Evolutionary conservation across 2,329 filamentous ascomycete species (phyloP).

Genomic region (Epichloe sibirici): DNA sequence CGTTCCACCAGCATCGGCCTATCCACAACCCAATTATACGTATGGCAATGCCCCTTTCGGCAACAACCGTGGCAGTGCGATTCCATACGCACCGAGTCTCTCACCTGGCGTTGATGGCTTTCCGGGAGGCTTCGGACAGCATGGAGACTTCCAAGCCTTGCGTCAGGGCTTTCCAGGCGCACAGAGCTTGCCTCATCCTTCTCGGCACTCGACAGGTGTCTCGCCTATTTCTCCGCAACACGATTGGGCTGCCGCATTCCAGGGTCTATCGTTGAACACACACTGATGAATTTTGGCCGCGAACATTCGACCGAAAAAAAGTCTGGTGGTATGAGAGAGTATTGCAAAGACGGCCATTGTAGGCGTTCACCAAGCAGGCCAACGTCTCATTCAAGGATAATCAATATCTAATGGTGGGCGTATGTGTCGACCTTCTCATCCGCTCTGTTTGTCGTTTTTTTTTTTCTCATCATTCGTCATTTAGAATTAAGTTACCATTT

Average conservation of each 20-base stretch:
- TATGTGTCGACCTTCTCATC: neutral
- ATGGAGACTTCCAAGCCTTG: conserved; percentile 32
- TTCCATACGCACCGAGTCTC: conserved; percentile 16
- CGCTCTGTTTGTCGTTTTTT: neutral
- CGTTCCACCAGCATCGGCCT: conserved; percentile 23
- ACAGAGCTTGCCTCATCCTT: conserved; percentile 22
- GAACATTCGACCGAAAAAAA: neutral
- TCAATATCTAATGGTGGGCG: neutral
- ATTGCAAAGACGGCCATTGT: neutral
- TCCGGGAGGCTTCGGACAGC: conserved; percentile 21
- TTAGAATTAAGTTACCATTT: conserved; percentile 5
- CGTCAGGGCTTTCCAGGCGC: conserved; percentile 35
- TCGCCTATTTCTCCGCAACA: conserved; percentile 32
- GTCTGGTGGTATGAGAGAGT: neutral
- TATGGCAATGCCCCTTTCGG: conserved; percentile 22
- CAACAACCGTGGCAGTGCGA: conserved; percentile 17
- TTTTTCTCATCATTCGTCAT: neutral
- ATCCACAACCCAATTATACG: conserved; percentile 23
- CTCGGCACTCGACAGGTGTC: conserved; percentile 25
- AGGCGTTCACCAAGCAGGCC: neutral
- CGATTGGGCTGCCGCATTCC: conserved; percentile 54
- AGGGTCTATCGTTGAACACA: conserved; percentile 60
- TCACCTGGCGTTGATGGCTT: conserved; percentile 20
- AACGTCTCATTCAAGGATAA: neutral
- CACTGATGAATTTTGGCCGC: conserved; percentile 24